phyloP scores from a whole-genome alignment of 306 rosid genomes.

The Corylus americana region DNA sequence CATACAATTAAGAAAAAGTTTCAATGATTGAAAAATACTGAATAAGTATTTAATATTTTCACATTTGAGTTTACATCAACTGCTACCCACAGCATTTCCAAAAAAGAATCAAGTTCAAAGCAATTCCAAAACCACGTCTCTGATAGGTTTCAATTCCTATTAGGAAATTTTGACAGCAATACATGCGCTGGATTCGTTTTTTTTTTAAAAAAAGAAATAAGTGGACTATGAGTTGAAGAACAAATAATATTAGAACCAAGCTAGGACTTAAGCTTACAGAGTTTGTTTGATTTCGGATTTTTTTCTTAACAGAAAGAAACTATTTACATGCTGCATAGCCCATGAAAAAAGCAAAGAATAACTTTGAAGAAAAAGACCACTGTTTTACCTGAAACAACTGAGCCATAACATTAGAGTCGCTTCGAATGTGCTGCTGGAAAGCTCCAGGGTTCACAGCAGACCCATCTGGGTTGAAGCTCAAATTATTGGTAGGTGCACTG shows the following conservation, averaged over 20 bases:
- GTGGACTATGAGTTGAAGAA: neutral
- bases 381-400: constrained; percentile 75
- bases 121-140: neutral
- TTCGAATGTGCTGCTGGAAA: constrained; percentile 81
- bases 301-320: constrained; percentile 11
- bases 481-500: constrained; percentile 67
- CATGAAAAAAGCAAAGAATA: constrained; percentile 12
- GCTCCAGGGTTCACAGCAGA: constrained; percentile 89
- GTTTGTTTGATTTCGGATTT: neutral
- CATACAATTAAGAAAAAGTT: constrained; percentile 14
- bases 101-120: constrained; percentile 12
- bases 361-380: constrained; percentile 12
- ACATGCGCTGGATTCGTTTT: neutral
- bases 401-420: constrained; percentile 66
- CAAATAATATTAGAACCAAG: neutral
- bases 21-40: constrained; percentile 10
- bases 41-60: constrained; percentile 17
- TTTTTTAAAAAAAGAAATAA: neutral
- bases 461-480: constrained; percentile 82
- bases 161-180: no score
- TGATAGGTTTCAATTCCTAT: neutral
- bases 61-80: constrained; percentile 17
- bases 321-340: constrained; percentile 3
- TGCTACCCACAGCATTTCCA: constrained; percentile 14
- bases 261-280: neutral